A percentile compares a stretch with the other conserved stretches of the same genome.
phyloP scores from a whole-genome alignment of 2,329 filamentous ascomycete species.

The Stagonosporopsis tanaceti region DNA sequence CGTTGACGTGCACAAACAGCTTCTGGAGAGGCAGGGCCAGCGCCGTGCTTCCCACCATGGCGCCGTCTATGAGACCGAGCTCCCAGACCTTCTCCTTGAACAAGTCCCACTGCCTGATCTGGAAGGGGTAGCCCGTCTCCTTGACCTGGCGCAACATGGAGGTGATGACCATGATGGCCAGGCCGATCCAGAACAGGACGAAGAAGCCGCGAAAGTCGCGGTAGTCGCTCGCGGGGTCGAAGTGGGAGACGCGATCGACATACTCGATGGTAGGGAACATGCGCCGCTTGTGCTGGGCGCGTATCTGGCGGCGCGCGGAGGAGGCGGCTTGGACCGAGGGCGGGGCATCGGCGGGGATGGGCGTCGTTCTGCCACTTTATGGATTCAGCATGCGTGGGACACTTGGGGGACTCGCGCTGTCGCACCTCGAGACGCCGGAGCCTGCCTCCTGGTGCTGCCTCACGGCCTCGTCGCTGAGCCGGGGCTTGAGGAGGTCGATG shows the following conservation, averaged over 20 bases:
- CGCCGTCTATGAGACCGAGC: slow-evolving; percentile 79
- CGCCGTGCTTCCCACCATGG: slow-evolving; percentile 82
- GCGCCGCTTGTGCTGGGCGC: slow-evolving; percentile 80
- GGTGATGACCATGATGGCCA: slow-evolving; percentile 96
- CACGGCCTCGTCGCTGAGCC: slow-evolving; percentile 43
- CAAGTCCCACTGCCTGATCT: slow-evolving; percentile 85
- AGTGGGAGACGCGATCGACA: slow-evolving; percentile 88
- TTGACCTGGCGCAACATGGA: slow-evolving; percentile 92
- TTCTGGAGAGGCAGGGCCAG: slow-evolving; percentile 77
- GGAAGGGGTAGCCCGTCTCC: slow-evolving; percentile 87
- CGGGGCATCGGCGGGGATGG: slow-evolving; percentile 87
- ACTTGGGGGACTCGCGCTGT: slow-evolving; percentile 44
- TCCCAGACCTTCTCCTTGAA: slow-evolving; percentile 91
- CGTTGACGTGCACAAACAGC: slow-evolving; percentile 65
- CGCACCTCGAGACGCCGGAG: slow-evolving; percentile 49
- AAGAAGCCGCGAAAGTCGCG: slow-evolving; percentile 97
- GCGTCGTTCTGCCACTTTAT: slow-evolving; percentile 80
- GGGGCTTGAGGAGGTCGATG: slow-evolving; percentile 47
- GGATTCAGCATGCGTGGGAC: slow-evolving; percentile 24
- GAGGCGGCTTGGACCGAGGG: slow-evolving; percentile 89
- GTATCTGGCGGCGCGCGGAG: slow-evolving; percentile 80
- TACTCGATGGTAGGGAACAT: slow-evolving; percentile 95
- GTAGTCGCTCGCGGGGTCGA: slow-evolving; percentile 91
- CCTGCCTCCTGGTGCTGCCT: slow-evolving; percentile 32
- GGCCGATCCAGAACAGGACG: slow-evolving; percentile 95